A percentile compares a stretch with the other conserved stretches of the same genome.
These are phyloP conservation scores for Gossypium trilobum DNA, from an alignment of 441 rosid genomes.

Conservation along the genomic window DNA sequence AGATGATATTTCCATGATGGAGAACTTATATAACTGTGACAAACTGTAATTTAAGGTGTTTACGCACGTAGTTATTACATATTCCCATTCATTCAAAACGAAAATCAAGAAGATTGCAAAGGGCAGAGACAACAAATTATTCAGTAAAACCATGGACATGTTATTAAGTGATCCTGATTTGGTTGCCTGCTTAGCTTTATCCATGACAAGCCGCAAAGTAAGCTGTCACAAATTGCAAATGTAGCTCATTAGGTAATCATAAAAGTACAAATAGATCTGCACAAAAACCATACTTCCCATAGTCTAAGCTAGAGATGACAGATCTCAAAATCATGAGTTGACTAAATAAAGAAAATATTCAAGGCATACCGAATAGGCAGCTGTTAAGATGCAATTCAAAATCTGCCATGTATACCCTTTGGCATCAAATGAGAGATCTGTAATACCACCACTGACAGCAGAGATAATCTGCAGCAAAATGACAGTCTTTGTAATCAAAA, in stretches of 20 bases:
- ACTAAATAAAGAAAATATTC: not conserved
- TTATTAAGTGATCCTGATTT: constrained; percentile 68
- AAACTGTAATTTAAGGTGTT: not conserved
- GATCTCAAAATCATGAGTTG: not conserved
- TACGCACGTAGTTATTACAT: constrained; percentile 55
- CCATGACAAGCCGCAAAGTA: constrained; percentile 70
- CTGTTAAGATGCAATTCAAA: constrained; percentile 69
- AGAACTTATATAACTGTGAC: not conserved
- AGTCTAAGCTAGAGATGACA: constrained; percentile 9
- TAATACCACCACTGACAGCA: constrained; percentile 67
- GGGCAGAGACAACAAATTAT: constrained; percentile 74
- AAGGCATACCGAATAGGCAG: constrained; percentile 69
- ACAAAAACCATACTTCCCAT: not conserved
- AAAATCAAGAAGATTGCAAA: constrained; percentile 56
- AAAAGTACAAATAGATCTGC: constrained; percentile 5
- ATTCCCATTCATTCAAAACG: constrained; percentile 63
- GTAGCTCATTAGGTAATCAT: constrained; percentile 10
- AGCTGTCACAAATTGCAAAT: constrained; percentile 41
- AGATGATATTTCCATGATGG: not conserved
- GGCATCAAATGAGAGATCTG: constrained; percentile 72
- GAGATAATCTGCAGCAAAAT: constrained; percentile 58
- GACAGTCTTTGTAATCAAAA: not conserved
- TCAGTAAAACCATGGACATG: constrained; percentile 85
- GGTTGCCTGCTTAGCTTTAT: constrained; percentile 72
- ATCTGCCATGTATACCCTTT: constrained; percentile 79